phyloP scores from a whole-genome alignment of 176 grass and related monocot genomes.

The Paspalum notatum region DNA sequence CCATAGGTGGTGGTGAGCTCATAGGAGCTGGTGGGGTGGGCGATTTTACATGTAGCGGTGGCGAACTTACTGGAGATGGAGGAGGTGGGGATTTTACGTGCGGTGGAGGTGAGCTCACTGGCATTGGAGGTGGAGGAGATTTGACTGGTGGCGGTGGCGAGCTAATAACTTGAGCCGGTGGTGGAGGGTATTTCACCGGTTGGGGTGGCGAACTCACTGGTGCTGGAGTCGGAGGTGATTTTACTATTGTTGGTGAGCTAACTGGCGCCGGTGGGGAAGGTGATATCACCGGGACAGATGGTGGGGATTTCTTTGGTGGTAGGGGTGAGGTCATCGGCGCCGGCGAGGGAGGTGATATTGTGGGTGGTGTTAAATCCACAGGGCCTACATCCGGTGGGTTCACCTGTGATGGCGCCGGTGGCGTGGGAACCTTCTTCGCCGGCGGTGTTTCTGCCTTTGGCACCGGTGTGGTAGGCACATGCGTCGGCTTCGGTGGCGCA shows the following conservation, averaged over 20 bases:
- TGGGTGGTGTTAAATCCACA: no score
- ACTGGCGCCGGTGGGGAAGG: not conserved
- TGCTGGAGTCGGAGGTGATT: not conserved
- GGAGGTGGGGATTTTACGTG: not conserved
- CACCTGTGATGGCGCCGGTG: not conserved
- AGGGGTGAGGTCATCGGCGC: no score
- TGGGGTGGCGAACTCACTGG: not conserved
- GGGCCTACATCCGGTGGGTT: not conserved
- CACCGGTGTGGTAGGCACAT: not conserved
- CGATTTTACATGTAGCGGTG: not conserved
- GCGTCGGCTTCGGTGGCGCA: not conserved
- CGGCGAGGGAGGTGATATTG: no score
- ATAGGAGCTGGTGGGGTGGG: not conserved
- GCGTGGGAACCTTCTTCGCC: not conserved
- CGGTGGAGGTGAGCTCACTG: not conserved
- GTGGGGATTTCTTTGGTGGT: not conserved
- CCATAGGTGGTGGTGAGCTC: slow-evolving; percentile 1
- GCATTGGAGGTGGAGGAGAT: not conserved
- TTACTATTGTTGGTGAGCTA: no score
- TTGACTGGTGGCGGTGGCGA: not conserved
- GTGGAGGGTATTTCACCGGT: not conserved
- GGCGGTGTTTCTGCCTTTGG: not conserved
- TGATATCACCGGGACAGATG: no score
- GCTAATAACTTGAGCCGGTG: not conserved
- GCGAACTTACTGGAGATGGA: not conserved